Evolutionary conservation across 2,329 filamentous ascomycete species (phyloP), one percentile per base, ranked within the genome.

Genomic region (Aspergillus sp.): DNA sequence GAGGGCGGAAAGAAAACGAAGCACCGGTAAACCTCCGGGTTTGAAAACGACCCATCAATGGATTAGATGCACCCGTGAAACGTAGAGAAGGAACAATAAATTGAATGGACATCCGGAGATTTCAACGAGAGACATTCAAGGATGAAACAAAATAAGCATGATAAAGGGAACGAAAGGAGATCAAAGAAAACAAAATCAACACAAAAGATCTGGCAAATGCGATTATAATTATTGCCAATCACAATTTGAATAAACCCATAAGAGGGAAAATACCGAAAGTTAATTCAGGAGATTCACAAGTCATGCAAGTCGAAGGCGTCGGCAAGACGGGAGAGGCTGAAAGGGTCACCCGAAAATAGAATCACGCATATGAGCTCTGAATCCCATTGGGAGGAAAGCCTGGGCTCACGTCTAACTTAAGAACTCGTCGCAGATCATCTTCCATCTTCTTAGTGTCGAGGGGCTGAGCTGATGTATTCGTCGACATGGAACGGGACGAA

Each of bases 341-440:
- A 42, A 24, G n/a, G 50, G 55, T 32, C n/a, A 10, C 24, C 12
- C 47, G 59, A 50, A 24, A 47, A 32, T 45, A 12, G 29, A 9
- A 24, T 72, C 57, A 75, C 45, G 72, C 71, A 42, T 69, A 67
- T 36, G 70, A 73, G 58, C 74, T 76, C 50, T 73, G 73, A 22
- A 76, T 67, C 22, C 69, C 68, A 55, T 63, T 71, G 4, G 69
- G 59, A 42, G 68, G 63, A 53, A 75, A 66, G 22, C 68, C 65
- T 24, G 70, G 57, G 32, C 67, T 63, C 45, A 69, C 69, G 66
- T 77, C 73, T 56, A 82, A 69, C 58, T 81, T 81, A 68, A 82
- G 63, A 32, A 81, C 78, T 31, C 78, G 73, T 31, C 79, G 75
- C 55, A 82, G 66, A 68, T 81, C 78, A 67, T 81, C 79, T 64